Conservation (phyloP, 192 early-diverging fungal species). For the Backusella morwellensis region DNA sequence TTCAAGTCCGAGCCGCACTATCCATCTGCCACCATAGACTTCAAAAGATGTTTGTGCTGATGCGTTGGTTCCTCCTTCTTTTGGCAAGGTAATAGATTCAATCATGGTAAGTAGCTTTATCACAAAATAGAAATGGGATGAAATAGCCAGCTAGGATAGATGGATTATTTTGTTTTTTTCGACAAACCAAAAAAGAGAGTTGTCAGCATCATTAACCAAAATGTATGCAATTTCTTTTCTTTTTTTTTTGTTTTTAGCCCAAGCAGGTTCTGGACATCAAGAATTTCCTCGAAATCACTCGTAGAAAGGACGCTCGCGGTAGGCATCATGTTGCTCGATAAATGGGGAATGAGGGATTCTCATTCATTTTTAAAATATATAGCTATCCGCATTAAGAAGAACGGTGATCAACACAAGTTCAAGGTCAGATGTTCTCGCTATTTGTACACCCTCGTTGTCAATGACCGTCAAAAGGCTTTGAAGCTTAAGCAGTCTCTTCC, state of each 20-base stretch:
- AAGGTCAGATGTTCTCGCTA: conserved; percentile 98
- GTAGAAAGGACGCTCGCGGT: conserved; percentile 94
- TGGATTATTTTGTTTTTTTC: background rate
- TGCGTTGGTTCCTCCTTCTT: conserved; percentile 7
- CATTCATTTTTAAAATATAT: background rate
- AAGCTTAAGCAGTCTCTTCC: conserved; percentile 97
- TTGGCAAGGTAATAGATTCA: conserved; percentile 13
- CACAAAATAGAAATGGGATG: background rate
- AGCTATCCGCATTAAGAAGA: conserved; percentile 96
- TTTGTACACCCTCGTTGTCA: conserved; percentile 97
- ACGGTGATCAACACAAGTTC: conserved; percentile 90
- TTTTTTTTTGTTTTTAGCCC: conserved; percentile 55
- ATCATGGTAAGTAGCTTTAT: conserved; percentile 9
- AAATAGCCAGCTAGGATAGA: background rate
- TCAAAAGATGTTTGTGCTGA: background rate
- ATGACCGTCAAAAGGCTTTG: conserved; percentile 91
- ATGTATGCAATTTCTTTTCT: background rate
- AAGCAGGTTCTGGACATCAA: conserved; percentile 98
- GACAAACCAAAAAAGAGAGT: background rate
- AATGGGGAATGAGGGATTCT: background rate
- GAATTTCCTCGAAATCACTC: conserved; percentile 93
- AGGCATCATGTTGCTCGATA: conserved; percentile 27
- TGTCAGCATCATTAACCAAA: background rate
- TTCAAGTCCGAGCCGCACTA: background rate
- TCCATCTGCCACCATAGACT: background rate